Percentiles rank a stretch among this genome's conserved stretches.
phyloP scores from a whole-genome alignment of 257 asterid species.

The Linderniella brevidens region DNA sequence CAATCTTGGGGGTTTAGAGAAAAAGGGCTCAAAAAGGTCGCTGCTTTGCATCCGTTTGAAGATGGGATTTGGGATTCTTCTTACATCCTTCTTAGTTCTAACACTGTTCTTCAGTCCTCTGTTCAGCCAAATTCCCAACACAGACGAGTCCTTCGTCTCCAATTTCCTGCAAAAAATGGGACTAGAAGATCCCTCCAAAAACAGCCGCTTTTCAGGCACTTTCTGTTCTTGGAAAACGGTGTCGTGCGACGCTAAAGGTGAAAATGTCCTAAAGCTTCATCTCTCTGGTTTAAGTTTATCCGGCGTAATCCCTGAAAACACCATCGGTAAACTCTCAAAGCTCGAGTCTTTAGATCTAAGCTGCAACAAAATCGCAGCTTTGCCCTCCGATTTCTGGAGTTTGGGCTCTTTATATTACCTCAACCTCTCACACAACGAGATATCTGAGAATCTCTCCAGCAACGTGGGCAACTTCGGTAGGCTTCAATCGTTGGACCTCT shows the following conservation, averaged over 20 bases:
- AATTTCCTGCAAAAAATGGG: constrained; percentile 65
- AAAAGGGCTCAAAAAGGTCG: too few species aligned
- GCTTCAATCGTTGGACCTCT: constrained; percentile 62
- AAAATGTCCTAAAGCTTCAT: constrained; percentile 31
- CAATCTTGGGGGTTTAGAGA: too few species aligned
- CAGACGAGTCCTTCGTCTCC: constrained; percentile 52
- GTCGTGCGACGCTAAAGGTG: constrained; percentile 42
- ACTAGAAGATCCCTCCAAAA: constrained; percentile 17
- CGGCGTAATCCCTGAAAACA: constrained; percentile 68
- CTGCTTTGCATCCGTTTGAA: neutral
- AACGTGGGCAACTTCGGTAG: constrained; percentile 69
- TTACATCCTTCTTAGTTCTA: constrained; percentile 29
- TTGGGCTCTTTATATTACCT: constrained; percentile 51
- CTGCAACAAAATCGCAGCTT: constrained; percentile 42
- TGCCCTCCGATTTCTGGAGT: constrained; percentile 93
- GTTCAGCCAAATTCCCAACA: constrained; percentile 42
- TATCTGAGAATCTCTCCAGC: constrained; percentile 42
- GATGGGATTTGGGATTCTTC: constrained; percentile 45
- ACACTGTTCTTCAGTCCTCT: constrained; percentile 28
- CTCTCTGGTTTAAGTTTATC: constrained; percentile 52
- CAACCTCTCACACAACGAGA: constrained; percentile 52
- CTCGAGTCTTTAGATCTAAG: constrained; percentile 75
- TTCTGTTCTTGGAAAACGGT: constrained; percentile 75
- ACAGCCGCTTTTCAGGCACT: constrained; percentile 30
- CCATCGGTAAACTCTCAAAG: constrained; percentile 62